Percentiles rank a stretch among this genome's conserved stretches.
Conservation (phyloP, 129 eudicot species). For the carrot (Daucus carota) region DH1_v3.0 NC_030385.2:33172001-33172500, state of each 20-base stretch:
- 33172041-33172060: constrained; percentile 81
- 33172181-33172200: neutral
- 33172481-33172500: neutral
- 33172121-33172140: neutral
- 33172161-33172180: neutral
- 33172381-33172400: neutral
- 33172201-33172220: no score
- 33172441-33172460: neutral
- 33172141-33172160: neutral
- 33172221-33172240: neutral
- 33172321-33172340: neutral
- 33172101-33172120: neutral
- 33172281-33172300: neutral
- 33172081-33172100: neutral
- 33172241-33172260: neutral
- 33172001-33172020: constrained; percentile 91
- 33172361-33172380: neutral
- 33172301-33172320: neutral
- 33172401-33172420: neutral
- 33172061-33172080: neutral
- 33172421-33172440: neutral
- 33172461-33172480: neutral
- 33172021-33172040: constrained; percentile 99
- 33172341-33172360: neutral
- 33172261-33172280: neutral